phyloP scores from a whole-genome alignment of 768 basidiomycete genomes.

The Tylopilus cervinicoccineus region DNA sequence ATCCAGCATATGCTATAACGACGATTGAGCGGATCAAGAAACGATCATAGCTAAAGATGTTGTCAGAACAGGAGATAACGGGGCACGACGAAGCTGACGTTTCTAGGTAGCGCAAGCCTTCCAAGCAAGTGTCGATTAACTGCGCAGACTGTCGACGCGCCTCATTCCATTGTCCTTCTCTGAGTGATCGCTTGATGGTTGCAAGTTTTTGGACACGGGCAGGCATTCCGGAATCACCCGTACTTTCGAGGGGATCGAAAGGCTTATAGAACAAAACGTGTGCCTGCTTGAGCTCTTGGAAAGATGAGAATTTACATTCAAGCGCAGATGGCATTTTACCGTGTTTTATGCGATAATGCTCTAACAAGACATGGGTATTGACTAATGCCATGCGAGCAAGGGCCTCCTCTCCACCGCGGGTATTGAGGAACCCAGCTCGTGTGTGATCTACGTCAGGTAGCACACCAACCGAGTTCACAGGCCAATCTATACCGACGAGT shows the following conservation, averaged over 20 bases:
- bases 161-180: conserved; percentile 39
- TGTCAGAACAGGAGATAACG: conserved; percentile 5
- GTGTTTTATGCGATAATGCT: conserved; percentile 76
- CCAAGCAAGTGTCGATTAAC: conserved; percentile 51
- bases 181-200: conserved; percentile 46
- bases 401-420: conserved; percentile 42
- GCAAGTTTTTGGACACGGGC: conserved; percentile 35
- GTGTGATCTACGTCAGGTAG: conserved; percentile 69
- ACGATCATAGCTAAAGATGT: conserved; percentile 57
- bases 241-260: conserved; percentile 45
- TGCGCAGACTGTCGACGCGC: conserved; percentile 46
- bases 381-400: conserved; percentile 54
- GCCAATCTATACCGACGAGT: conserved; percentile 69
- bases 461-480: conserved; percentile 79
- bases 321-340: conserved; percentile 38
- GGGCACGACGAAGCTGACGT: conserved; percentile 35
- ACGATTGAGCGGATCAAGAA: conserved; percentile 68
- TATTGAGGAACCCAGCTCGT: conserved; percentile 53
- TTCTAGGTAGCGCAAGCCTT: conserved; percentile 74
- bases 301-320: conserved; percentile 1
- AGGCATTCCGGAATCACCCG: conserved; percentile 22
- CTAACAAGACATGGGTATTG: conserved; percentile 68
- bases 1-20: conserved; percentile 68
- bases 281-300: conserved; percentile 54
- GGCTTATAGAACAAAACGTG: conserved; percentile 63